Evolutionary conservation across 106 monocot species (phyloP).

Genomic region (Acorus gramineus): DNA sequence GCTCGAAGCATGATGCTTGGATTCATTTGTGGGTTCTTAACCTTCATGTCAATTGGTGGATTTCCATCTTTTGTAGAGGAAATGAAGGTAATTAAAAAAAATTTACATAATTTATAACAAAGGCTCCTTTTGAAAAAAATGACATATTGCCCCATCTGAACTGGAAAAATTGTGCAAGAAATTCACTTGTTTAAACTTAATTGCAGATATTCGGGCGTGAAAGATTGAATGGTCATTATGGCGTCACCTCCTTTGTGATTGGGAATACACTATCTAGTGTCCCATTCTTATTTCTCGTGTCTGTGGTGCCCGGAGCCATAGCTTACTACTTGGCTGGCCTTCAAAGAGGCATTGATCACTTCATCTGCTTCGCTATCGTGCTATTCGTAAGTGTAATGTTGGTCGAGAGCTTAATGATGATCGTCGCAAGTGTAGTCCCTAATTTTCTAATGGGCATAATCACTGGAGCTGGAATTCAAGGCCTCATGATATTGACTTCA

Average conservation of each 20-base stretch:
- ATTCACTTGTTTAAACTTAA: not conserved
- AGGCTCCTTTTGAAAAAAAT: too few relatives aligned
- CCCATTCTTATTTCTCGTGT: conserved; percentile 56
- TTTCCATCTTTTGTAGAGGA: conserved; percentile 41
- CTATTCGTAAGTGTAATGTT: conserved; percentile 57
- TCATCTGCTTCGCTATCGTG: conserved; percentile 47
- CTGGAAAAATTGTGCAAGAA: too few relatives aligned
- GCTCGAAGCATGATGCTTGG: conserved; percentile 8
- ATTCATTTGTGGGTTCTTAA: conserved; percentile 23
- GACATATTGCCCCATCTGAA: too few relatives aligned
- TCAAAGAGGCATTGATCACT: conserved; percentile 36
- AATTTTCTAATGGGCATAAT: conserved; percentile 83
- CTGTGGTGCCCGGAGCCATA: conserved; percentile 46
- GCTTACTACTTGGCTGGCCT: conserved; percentile 68
- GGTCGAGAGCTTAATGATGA: conserved; percentile 86
- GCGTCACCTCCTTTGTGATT: conserved; percentile 36
- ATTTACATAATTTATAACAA: too few relatives aligned
- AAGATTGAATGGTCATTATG: conserved; percentile 73
- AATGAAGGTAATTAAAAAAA: conserved; percentile 15
- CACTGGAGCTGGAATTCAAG: conserved; percentile 72
- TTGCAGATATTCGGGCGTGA: conserved; percentile 55
- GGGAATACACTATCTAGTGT: conserved; percentile 48
- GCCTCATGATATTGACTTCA: conserved; percentile 65
- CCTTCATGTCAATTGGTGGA: conserved; percentile 34
- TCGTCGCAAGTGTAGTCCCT: conserved; percentile 69